Conservation (phyloP, 805 yeast genomes). For the Geotrichum ghanense region DNA sequence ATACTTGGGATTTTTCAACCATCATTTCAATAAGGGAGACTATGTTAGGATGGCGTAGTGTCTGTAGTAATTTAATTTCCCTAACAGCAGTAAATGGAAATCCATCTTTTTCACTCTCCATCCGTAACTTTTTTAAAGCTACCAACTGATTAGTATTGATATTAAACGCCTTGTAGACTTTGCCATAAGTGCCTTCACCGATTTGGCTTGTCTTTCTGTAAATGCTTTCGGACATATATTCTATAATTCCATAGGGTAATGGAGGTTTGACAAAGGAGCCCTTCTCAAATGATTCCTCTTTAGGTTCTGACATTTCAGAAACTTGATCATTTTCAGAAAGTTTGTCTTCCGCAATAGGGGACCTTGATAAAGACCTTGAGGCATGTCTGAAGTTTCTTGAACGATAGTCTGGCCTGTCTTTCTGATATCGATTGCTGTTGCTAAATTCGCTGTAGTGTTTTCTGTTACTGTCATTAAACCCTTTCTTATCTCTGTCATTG, state of each 20-base stretch:
- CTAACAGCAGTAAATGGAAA: constrained; percentile 93
- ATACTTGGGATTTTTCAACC: constrained; percentile 63
- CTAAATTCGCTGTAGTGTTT: neutral
- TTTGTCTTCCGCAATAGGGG: neutral
- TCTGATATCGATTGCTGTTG: neutral
- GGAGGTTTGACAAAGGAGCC: neutral
- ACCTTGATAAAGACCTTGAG: neutral
- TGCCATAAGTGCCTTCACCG: constrained; percentile 98
- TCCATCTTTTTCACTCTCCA: constrained; percentile 86
- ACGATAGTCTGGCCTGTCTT: neutral
- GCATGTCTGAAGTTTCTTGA: neutral
- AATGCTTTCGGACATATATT: constrained; percentile 11
- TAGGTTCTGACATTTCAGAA: neutral
- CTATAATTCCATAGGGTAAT: neutral
- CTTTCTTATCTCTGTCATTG: neutral
- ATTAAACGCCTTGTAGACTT: constrained; percentile 82
- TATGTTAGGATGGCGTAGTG: constrained; percentile 70
- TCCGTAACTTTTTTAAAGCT: constrained; percentile 76
- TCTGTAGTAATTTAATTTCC: constrained; percentile 77
- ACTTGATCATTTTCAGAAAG: neutral
- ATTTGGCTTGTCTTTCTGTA: constrained; percentile 76
- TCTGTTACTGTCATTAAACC: neutral
- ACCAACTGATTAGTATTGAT: constrained; percentile 54
- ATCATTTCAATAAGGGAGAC: constrained; percentile 81
- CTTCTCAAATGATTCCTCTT: neutral